Conservation (phyloP, 345 rosid genomes). For the Diplotaxis tenuifolia region DNA sequence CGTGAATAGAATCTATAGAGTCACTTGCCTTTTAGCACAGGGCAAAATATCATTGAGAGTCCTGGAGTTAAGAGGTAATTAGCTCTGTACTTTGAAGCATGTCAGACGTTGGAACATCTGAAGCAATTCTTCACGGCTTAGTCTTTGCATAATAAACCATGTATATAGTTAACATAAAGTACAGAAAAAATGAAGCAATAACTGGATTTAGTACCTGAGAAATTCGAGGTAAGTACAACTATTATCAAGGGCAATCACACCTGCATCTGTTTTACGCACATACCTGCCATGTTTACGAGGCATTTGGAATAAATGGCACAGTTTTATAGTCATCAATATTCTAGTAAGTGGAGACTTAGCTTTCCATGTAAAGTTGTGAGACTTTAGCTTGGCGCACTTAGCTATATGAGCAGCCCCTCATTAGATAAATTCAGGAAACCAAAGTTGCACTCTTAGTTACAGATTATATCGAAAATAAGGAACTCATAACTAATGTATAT, state of each 20-base stretch:
- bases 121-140: conserved; percentile 72
- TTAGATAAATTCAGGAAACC: conserved; percentile 71
- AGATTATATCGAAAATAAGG: neutral
- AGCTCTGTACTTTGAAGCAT: conserved; percentile 96
- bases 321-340: neutral
- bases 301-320: neutral
- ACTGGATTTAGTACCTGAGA: conserved; percentile 57
- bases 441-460: conserved; percentile 16
- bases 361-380: conserved; percentile 91
- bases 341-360: conserved; percentile 11
- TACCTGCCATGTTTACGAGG: conserved; percentile 54
- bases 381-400: conserved; percentile 57
- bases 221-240: conserved; percentile 76
- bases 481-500: neutral
- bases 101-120: conserved; percentile 62
- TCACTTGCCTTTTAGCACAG: conserved; percentile 17
- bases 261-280: conserved; percentile 67
- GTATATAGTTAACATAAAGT: neutral
- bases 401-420: conserved; percentile 70
- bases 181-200: too few relatives aligned
- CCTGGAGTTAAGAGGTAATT: neutral
- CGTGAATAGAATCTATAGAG: neutral
- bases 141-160: conserved; percentile 42
- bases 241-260: conserved; percentile 66
- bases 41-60: neutral